These are phyloP conservation scores for Olyra latifolia DNA, from an alignment of 176 grass and related monocot genomes.

Conservation along the genomic window DNA sequence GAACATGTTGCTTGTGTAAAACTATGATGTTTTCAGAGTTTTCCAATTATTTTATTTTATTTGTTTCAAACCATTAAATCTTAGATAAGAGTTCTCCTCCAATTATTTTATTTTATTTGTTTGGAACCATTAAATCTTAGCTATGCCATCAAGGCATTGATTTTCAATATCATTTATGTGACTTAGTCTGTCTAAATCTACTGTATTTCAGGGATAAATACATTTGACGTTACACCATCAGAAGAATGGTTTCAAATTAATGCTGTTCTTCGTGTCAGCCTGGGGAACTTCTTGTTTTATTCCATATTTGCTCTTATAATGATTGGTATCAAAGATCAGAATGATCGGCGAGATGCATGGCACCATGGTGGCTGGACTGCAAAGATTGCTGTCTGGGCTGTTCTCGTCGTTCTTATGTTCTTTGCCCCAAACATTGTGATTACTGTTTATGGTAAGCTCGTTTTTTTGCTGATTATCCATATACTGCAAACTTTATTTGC, in stretches of 20 bases:
- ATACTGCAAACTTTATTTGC: conserved; percentile 8
- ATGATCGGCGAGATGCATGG: conserved; percentile 84
- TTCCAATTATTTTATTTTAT: not conserved
- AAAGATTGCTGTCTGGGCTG: conserved; percentile 80
- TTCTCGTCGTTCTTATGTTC: conserved; percentile 90
- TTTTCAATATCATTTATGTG: conserved; percentile 8
- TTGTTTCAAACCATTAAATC: not conserved
- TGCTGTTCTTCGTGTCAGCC: conserved; percentile 87
- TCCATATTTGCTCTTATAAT: conserved; percentile 74
- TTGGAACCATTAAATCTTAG: not conserved
- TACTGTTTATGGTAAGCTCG: conserved; percentile 75
- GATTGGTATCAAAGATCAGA: conserved; percentile 94
- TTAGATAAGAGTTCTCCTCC: not conserved
- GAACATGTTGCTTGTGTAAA: not conserved
- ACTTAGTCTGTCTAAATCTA: conserved; percentile 3
- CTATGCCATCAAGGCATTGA: not conserved
- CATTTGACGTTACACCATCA: conserved; percentile 41
- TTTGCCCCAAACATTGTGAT: conserved; percentile 81
- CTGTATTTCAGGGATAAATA: conserved; percentile 51
- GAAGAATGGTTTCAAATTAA: conserved; percentile 96
- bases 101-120: not conserved
- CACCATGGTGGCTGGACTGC: conserved; percentile 91
- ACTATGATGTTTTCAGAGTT: not conserved
- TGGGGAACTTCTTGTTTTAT: conserved; percentile 97
- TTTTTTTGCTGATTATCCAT: conserved; percentile 30